Base-by-base conservation (phyloP, 2,329 filamentous ascomycete genomes). In the Fusarium paranaense region DNA sequence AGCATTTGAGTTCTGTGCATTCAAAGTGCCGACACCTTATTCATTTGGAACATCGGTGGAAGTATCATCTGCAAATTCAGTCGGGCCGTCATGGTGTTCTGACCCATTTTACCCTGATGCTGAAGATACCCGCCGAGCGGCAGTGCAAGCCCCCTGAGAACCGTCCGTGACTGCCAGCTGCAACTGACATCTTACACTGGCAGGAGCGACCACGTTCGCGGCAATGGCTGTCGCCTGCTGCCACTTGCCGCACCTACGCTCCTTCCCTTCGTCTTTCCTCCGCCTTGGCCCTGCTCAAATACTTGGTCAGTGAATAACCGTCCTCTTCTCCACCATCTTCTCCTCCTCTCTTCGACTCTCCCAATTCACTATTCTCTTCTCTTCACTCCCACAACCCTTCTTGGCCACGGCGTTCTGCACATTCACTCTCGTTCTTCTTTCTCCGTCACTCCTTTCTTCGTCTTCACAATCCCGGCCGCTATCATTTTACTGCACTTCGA, bases 341-440 rank as follows among this genome's bases (percentile, higher is more conserved):
- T 66, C 60, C 68, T 67, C 67, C 42, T 50, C 30, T 62, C 64
- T 69, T 68, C 57, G 10, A 61, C 62, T 60, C 57, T 66, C 54
- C 64, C 42, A 60, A 62, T 65, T 62, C 63, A 66, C 57, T 56
- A 22, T 70, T 54, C 60, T 38, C 56, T 61, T 70, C 59, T 71
- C 45, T 71, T 73, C 59, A 45, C 62, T 67, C 66, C 64, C 69
- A 67, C 66, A 73, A 69, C 57, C 67, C 65, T 72, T 70, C 72
- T 74, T 71, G 67, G 66, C 57, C 57, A 60, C 56, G 52, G 64
- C 63, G 57, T 69, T 72, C 69, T 66, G 66, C 70, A 71, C 76
- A 69, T 73, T 73, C 75, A 72, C 79, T 67, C 67, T 76, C 78
- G 78, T 77, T 79, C 67, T 78, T 75, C 76, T 76, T 80, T 75